Conservation (phyloP, 176 grass and related monocot species). For the Oryza australiensis region DNA sequence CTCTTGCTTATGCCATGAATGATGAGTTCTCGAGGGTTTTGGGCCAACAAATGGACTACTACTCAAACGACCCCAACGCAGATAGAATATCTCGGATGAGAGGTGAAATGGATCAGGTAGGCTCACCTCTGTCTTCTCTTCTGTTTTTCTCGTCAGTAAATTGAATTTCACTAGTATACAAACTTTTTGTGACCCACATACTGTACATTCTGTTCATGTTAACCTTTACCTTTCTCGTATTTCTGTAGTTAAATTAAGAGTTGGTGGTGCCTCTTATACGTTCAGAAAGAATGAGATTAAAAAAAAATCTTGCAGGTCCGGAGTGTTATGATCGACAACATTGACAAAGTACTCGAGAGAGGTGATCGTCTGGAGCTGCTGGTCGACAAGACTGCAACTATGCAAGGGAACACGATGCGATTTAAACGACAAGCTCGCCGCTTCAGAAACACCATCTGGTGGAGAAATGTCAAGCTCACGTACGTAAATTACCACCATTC, state of each 20-base stretch:
- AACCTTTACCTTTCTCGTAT: neutral
- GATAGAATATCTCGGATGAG: constrained; percentile 82
- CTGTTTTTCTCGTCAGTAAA: neutral
- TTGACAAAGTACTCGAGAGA: constrained; percentile 86
- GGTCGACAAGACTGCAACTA: constrained; percentile 75
- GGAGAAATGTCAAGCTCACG: constrained; percentile 89
- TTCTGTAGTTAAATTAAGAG: neutral
- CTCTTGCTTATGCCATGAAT: constrained; percentile 83
- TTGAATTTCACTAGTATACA: no score
- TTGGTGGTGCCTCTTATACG: neutral
- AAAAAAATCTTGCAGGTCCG: constrained; percentile 46
- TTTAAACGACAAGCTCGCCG: constrained; percentile 81
- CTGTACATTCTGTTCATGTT: neutral
- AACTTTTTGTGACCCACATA: neutral
- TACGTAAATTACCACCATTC: constrained; percentile 29
- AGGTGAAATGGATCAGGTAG: constrained; percentile 89
- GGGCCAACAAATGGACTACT: constrained; percentile 84
- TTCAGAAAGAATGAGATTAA: neutral
- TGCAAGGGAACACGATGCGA: constrained; percentile 81
- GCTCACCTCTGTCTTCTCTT: neutral
- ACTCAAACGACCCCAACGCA: constrained; percentile 74
- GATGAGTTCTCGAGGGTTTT: constrained; percentile 91
- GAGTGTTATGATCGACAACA: constrained; percentile 91
- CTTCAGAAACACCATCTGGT: constrained; percentile 86
- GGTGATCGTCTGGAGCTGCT: constrained; percentile 74